phyloP scores from a whole-genome alignment of 495 filamentous ascomycete genomes.

The Pseudomonodictys pantanalensis region DNA sequence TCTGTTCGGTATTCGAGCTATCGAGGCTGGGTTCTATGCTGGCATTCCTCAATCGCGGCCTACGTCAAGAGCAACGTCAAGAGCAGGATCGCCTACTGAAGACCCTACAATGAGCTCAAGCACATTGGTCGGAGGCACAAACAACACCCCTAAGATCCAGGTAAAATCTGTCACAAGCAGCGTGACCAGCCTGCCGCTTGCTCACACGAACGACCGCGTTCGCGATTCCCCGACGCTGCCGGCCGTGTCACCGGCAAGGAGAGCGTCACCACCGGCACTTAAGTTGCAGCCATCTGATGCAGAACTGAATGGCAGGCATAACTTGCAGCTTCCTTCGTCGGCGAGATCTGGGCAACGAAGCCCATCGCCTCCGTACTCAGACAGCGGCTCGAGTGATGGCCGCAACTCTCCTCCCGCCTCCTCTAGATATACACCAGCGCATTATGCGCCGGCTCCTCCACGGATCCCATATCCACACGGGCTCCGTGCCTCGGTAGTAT shows the following conservation, averaged over 20 bases:
- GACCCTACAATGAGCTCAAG: conserved; percentile 22
- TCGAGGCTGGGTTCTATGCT: conserved; percentile 47
- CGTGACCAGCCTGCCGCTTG: conserved; percentile 28
- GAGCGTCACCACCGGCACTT: conserved; percentile 10
- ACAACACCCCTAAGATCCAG: conserved; percentile 12
- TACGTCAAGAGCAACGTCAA: conserved; percentile 34
- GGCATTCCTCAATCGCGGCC: conserved; percentile 49
- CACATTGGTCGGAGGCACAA: conserved; percentile 21
- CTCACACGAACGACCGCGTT: conserved; percentile 7
- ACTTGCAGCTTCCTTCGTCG: too few relatives aligned
- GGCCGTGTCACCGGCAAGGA: conserved; percentile 4
- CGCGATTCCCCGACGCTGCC: conserved; percentile 6
- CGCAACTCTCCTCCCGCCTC: conserved; percentile 10
- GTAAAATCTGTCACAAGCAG: conserved; percentile 20
- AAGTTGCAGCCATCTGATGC: conserved; percentile 32
- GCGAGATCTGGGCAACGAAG: too few relatives aligned
- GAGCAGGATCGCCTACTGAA: conserved; percentile 1
- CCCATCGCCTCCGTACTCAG: too few relatives aligned
- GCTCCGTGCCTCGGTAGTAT: conserved; percentile 7
- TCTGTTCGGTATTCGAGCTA: conserved; percentile 47
- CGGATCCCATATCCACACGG: conserved; percentile 17
- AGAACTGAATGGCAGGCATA: conserved; percentile 31
- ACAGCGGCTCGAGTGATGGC: conserved; percentile 9
- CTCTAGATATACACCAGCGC: conserved; percentile 17
- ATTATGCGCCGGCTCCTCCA: conserved; percentile 24